A percentile compares a stretch with the other conserved stretches of the same genome.
phyloP scores from a whole-genome alignment of 2,329 filamentous ascomycete species.

The Nakataea oryzae region DNA sequence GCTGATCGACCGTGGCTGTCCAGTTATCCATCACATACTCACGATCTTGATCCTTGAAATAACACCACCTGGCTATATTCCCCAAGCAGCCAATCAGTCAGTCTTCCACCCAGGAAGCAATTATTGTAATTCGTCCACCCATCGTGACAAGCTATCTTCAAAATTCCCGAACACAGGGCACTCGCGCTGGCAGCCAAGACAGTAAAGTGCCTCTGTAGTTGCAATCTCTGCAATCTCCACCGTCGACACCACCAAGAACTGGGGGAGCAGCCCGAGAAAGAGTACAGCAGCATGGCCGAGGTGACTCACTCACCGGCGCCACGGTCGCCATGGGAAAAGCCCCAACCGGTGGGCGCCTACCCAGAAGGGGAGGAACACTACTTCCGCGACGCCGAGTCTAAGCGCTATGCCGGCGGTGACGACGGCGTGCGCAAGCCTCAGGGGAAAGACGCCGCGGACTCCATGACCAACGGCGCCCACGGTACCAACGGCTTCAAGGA shows the following conservation, averaged over 20 bases:
- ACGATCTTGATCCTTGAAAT: background rate
- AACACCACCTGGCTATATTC: background rate
- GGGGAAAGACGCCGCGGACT: slow-evolving; percentile 4
- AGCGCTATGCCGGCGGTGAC: background rate
- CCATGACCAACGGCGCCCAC: background rate
- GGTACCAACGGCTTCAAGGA: background rate
- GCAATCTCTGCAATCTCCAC: background rate
- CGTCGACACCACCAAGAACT: background rate
- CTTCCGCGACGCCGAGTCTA: background rate
- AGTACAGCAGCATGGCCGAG: background rate
- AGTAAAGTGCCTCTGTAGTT: background rate
- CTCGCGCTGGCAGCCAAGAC: background rate
- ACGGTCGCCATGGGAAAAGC: background rate
- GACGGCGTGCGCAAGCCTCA: background rate
- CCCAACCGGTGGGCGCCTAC: background rate
- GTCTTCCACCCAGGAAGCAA: background rate
- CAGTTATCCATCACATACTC: background rate
- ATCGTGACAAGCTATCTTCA: background rate
- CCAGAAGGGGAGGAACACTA: slow-evolving; percentile 1
- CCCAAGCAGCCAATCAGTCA: background rate
- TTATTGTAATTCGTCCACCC: background rate
- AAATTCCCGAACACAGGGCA: background rate
- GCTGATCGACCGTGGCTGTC: background rate
- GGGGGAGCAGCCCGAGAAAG: background rate
- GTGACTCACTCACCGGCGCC: background rate